These are phyloP conservation scores for Sequoiadendron giganteum DNA, from an alignment of 75 land plant genomes.

Conservation along the genomic window DNA sequence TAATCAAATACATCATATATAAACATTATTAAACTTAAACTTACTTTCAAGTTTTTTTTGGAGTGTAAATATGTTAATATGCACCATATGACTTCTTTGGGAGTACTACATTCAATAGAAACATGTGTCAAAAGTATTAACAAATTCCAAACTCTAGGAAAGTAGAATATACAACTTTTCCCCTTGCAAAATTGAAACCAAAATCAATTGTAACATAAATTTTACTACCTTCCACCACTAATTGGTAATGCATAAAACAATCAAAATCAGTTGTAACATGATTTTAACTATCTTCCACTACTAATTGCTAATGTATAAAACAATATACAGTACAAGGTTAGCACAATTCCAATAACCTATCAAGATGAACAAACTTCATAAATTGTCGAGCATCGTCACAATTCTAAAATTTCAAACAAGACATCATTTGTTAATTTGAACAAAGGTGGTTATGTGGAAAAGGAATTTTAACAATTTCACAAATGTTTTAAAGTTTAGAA, in stretches of 20 bases:
- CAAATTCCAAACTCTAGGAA: too few species aligned
- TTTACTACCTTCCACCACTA: not conserved
- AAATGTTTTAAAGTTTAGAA: too few species aligned
- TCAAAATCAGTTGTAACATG: too few species aligned
- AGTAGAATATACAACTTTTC: not conserved
- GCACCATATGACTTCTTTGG: constrained; percentile 92
- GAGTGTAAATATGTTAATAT: constrained; percentile 88
- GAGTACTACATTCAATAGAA: constrained; percentile 56
- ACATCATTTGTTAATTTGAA: not conserved
- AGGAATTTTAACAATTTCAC: not conserved
- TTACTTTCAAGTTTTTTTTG: constrained; percentile 86
- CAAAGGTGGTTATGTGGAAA: not conserved
- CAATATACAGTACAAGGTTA: too few species aligned
- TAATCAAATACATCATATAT: constrained; percentile 67
- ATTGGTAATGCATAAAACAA: constrained; percentile 10
- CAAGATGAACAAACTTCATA: constrained; percentile 91
- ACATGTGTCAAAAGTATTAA: not conserved
- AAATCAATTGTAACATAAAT: not conserved
- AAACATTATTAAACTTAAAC: constrained; percentile 96
- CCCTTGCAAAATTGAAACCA: not conserved
- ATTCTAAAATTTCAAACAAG: constrained; percentile 35
- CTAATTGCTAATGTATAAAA: too few species aligned
- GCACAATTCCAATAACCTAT: constrained; percentile 95
- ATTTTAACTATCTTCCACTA: too few species aligned
- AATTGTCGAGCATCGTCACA: constrained; percentile 96